Base-by-base conservation (phyloP, 805 yeast genomes). In the Kodamaea laetipori region DNA sequence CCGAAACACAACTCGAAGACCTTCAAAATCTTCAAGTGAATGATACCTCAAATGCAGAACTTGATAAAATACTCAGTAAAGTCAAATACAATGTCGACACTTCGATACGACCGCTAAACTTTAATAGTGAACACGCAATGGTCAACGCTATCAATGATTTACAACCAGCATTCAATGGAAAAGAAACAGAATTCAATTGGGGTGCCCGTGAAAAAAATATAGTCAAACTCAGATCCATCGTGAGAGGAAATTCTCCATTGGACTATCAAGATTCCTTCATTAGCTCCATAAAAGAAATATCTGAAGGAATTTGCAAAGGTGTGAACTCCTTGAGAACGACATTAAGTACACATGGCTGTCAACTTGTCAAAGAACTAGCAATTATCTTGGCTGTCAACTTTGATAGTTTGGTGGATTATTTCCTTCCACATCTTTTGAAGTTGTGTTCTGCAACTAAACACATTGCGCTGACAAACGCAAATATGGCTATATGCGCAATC, bases 101-200 rank as follows among this genome's bases (percentile, higher is more conserved):
- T 4, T 37, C 76, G 3, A 55, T 67, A 10, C 36, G 51, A 18
- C 57, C 77, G 0, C 47, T 63, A 5, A 50, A 66, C 37, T 64
- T 30, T 58, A 58, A 9, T 56, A 60, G 27, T 52, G 37, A 49
- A 3, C 57, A 58, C 15, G 47, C 49, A 3, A 41, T 71, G 11
- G 37, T 49, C 25, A 46, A 43, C 11, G 41, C 49, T 3, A 21
- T 61, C 4, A 43, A 53, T 6, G 58, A 50, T 1, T 43, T 60
- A 33, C 8, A 35, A 1, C 63, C 66, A 1, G 51, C 53, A 10
- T 90, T 92, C 54, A 76, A 72, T 6, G 85, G 84, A 4, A 72
- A 84, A 55, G 99, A 94, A 60, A 85, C 95, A 0, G 99, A 94
- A 57, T 74, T 75, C 46, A 94, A 94, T 58, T 94, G 99, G 99